A percentile compares a stretch with the other conserved stretches of the same genome.
Conservation (phyloP, 192 early-diverging fungal genomes). For the Geosiphon pyriformis region DNA sequence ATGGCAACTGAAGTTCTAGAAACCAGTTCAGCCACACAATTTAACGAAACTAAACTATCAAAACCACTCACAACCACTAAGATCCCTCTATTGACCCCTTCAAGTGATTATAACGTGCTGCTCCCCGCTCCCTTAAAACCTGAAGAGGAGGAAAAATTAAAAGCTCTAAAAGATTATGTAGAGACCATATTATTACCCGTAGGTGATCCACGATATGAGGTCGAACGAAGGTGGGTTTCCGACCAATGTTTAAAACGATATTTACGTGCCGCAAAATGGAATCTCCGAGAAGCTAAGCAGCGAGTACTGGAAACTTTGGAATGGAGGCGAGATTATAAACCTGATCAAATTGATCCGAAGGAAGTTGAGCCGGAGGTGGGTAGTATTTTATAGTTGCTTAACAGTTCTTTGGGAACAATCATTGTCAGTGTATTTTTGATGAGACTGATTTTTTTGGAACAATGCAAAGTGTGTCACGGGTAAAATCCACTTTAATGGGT, state of each 20-base stretch:
- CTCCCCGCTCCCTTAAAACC: background rate
- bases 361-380: slow-evolving; percentile 69
- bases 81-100: background rate
- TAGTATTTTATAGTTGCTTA: background rate
- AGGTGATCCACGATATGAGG: background rate
- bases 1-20: background rate
- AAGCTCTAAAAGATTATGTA: slow-evolving; percentile 4
- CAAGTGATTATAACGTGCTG: background rate
- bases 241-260: slow-evolving; percentile 62
- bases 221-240: slow-evolving; percentile 27
- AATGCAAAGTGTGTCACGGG: slow-evolving; percentile 68
- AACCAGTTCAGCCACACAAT: background rate
- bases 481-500: slow-evolving; percentile 82
- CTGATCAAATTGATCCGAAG: slow-evolving; percentile 62
- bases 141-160: slow-evolving; percentile 14
- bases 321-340: slow-evolving; percentile 73
- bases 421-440: slow-evolving; percentile 8
- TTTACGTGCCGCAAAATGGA: slow-evolving; percentile 67
- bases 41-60: background rate
- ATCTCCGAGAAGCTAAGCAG: slow-evolving; percentile 54
- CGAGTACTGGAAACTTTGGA: slow-evolving; percentile 68
- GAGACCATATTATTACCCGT: slow-evolving; percentile 6
- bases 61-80: background rate
- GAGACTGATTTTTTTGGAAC: too few relatives aligned
- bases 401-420: background rate